A percentile compares a stretch with the other conserved stretches of the same genome.
These are phyloP conservation scores for Wickerhamomyces sydowiorum DNA, from an alignment of 805 yeast species.

Conservation along the genomic window DNA sequence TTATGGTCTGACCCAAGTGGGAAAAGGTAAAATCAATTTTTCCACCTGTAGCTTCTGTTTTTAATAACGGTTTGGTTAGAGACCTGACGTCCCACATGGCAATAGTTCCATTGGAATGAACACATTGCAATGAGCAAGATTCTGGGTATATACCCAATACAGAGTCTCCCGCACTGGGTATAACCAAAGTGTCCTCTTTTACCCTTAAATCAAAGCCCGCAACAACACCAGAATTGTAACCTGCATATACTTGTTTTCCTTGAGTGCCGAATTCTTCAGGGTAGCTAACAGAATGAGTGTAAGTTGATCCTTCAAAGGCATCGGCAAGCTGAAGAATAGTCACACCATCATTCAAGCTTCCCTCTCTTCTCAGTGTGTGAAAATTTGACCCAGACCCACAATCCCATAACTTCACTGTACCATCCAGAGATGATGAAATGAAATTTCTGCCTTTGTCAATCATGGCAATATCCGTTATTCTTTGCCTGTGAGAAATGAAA, in stretches of 20 bases:
- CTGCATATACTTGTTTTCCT: slow-evolving; percentile 1
- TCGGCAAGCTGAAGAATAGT: slow-evolving; percentile 18
- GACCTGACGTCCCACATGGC: background rate
- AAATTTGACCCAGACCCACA: slow-evolving; percentile 49
- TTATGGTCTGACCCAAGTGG: too few species aligned
- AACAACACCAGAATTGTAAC: background rate
- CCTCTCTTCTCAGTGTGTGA: slow-evolving; percentile 32
- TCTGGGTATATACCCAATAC: background rate
- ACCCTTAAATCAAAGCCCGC: background rate
- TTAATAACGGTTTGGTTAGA: background rate
- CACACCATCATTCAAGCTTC: slow-evolving; percentile 30
- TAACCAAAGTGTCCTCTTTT: background rate
- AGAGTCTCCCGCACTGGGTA: background rate
- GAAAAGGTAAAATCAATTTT: background rate
- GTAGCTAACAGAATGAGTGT: background rate
- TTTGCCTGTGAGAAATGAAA: slow-evolving; percentile 42
- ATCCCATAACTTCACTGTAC: slow-evolving; percentile 61
- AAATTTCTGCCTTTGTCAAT: slow-evolving; percentile 67
- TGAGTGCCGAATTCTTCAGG: background rate
- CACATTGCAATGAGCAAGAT: background rate
- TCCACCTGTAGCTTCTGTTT: background rate
- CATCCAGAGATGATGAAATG: slow-evolving; percentile 49
- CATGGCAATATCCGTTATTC: slow-evolving; percentile 43
- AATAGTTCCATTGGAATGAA: background rate
- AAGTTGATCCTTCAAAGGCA: background rate